Evolutionary conservation across 1,284 basidiomycete species (phyloP), one percentile per base, ranked within the genome.

Genomic region (Irpex sp.): DNA sequence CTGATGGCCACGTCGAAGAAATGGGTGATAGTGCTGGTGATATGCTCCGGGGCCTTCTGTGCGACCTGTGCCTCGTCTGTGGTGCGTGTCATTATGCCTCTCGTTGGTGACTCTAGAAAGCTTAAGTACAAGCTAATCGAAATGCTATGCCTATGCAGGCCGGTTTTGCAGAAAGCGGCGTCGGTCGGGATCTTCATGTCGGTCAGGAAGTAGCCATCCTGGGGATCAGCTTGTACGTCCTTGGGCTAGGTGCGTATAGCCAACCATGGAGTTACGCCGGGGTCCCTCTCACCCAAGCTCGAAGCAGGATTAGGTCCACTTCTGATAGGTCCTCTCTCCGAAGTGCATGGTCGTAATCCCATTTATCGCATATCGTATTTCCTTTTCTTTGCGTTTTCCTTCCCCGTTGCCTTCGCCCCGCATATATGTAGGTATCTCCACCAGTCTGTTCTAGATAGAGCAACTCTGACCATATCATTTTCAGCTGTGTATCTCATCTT

Each of bases 61-160:
- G 88, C 86, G 11, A 87, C 91, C 0, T 90, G 86, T 71, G 83
- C 86, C 17, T 92, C 89, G 0, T 89, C 87, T 3, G 82, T 91
- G 76, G 87, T 87, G 63, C 64, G 84, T 36, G n/a, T 11, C 9
- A 34, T 57, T 31, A 40, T 44, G 17, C 36, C 19, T n/a, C 34
- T 26, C 26, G 26, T 26, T 26, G 4, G 26, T 26, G 26, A 26
- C 26, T 26, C 26, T 4, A 4, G 26, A 26, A 4, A 26, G 26
- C 26, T 26, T 4, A 26, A 26, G 4, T 4, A 26, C 26, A 26
- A 26, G 4, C 26, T 26, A 26, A 26, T 26, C 26, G 26, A 3
- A 2, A 26, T 26, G 26, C 26, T 26, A 21, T 44, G 19, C 8
- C 7, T 38, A 44, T 11, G 17, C 4, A 52, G 87, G 88, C 89